Evolutionary conservation across 1,139 yeast species (phyloP).

Genomic region (Lodderomyces orthopsilosis): DNA sequence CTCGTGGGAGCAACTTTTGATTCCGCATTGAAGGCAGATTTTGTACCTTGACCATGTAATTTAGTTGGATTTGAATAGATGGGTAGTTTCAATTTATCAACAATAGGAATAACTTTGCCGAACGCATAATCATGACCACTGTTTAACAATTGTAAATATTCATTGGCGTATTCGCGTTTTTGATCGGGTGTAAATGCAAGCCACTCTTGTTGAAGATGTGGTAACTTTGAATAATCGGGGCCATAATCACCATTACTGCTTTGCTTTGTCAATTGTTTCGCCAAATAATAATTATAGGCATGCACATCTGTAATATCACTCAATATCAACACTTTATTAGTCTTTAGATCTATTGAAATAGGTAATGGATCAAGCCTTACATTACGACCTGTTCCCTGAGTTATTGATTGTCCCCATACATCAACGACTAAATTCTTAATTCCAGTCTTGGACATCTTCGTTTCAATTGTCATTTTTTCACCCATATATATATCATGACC

Average conservation of each 20-base stretch:
- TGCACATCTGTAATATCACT: not conserved
- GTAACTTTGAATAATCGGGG: conserved; percentile 1
- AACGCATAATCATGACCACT: conserved; percentile 30
- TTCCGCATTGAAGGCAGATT: not conserved
- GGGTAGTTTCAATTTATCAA: conserved; percentile 9
- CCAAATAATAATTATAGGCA: conserved; percentile 8
- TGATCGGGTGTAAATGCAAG: conserved; percentile 15
- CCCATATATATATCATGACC: conserved; percentile 36
- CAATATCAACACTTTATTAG: conserved; percentile 1
- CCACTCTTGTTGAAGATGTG: conserved; percentile 5
- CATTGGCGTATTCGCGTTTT: conserved; percentile 24
- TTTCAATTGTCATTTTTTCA: conserved; percentile 23
- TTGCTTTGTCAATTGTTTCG: not conserved
- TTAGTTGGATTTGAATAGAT: not conserved
- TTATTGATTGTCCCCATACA: conserved; percentile 7
- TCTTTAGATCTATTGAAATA: conserved; percentile 1
- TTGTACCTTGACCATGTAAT: conserved; percentile 3
- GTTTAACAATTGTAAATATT: conserved; percentile 26
- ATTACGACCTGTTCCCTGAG: not conserved
- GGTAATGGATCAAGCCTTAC: not conserved
- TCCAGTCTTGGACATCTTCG: conserved; percentile 12
- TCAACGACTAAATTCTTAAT: conserved; percentile 3
- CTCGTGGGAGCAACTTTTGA: too few species aligned
- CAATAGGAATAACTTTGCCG: conserved; percentile 30
- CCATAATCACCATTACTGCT: not conserved